Percentiles rank a stretch among this genome's conserved stretches.
phyloP scores from a whole-genome alignment of 495 filamentous ascomycete species.

The Hypoxylon intermedium region DNA sequence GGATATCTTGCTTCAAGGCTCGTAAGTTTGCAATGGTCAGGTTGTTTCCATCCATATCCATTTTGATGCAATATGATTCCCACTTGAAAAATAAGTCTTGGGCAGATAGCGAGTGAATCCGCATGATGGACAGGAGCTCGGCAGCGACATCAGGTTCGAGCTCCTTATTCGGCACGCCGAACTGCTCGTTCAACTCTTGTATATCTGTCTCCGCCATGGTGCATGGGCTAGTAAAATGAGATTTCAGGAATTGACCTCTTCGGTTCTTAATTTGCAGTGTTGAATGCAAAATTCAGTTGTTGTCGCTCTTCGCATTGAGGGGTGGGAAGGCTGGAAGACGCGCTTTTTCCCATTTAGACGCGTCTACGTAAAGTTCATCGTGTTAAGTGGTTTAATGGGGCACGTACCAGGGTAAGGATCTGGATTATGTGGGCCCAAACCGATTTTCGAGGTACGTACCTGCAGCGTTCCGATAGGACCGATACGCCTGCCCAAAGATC shows the following conservation, averaged over 20 bases:
- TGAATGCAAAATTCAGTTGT: background rate
- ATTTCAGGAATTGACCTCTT: background rate
- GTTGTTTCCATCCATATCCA: constrained; percentile 75
- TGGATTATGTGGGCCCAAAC: no score
- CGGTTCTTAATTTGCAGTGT: background rate
- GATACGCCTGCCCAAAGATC: no score
- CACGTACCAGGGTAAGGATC: no score
- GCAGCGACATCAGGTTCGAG: constrained; percentile 74
- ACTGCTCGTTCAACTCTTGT: constrained; percentile 72
- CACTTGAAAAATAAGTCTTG: constrained; percentile 96
- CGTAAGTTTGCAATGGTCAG: constrained; percentile 71
- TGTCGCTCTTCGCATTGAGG: background rate
- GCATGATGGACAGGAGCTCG: constrained; percentile 84
- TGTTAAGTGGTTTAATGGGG: constrained; percentile 40
- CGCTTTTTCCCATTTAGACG: constrained; percentile 18
- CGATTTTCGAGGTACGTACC: no score
- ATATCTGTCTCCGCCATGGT: constrained; percentile 60
- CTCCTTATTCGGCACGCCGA: constrained; percentile 58
- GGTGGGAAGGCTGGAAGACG: constrained; percentile 13
- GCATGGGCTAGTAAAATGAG: background rate
- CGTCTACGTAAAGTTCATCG: constrained; percentile 20
- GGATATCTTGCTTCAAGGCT: constrained; percentile 83
- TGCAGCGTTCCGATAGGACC: no score
- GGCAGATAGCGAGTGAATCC: constrained; percentile 73
- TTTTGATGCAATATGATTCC: constrained; percentile 95